Conservation (phyloP, 345 rosid genomes). For the Barbarea vulgaris region DNA sequence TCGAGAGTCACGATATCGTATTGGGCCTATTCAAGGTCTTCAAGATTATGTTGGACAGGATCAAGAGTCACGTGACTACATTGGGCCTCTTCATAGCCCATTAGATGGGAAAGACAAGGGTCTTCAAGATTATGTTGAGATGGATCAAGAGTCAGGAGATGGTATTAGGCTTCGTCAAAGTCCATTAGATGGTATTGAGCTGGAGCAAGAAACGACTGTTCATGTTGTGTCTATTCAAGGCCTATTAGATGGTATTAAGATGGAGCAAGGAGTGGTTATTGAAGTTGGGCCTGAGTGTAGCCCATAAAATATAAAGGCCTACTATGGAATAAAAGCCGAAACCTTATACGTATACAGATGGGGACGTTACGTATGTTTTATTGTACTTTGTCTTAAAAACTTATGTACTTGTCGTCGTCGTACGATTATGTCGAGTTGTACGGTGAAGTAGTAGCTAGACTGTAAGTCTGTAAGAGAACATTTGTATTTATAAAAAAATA, state of each 20-base stretch:
- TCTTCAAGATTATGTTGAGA: not conserved
- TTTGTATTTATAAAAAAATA: not conserved
- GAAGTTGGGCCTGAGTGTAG: not conserved
- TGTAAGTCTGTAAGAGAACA: slow-evolving; percentile 9
- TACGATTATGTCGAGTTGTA: slow-evolving; percentile 7
- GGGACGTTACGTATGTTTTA: not conserved
- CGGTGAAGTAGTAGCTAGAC: not conserved
- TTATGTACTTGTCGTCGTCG: not conserved
- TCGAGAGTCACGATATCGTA: not conserved
- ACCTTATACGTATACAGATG: not conserved
- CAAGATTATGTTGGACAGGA: not conserved
- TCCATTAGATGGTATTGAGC: slow-evolving; percentile 1
- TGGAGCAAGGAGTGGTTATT: not conserved
- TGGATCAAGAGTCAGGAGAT: not conserved
- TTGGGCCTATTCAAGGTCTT: not conserved
- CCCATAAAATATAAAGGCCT: not conserved
- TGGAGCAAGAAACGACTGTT: not conserved
- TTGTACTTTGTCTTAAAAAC: not conserved
- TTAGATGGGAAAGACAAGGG: not conserved
- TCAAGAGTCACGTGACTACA: not conserved
- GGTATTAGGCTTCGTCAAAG: not conserved
- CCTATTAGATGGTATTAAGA: not conserved
- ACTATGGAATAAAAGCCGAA: not conserved
- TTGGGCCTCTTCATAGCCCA: not conserved
- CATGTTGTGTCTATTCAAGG: not conserved